Base-by-base conservation (phyloP, 257 asterid species). In the Gentiana macrophylla region DNA sequence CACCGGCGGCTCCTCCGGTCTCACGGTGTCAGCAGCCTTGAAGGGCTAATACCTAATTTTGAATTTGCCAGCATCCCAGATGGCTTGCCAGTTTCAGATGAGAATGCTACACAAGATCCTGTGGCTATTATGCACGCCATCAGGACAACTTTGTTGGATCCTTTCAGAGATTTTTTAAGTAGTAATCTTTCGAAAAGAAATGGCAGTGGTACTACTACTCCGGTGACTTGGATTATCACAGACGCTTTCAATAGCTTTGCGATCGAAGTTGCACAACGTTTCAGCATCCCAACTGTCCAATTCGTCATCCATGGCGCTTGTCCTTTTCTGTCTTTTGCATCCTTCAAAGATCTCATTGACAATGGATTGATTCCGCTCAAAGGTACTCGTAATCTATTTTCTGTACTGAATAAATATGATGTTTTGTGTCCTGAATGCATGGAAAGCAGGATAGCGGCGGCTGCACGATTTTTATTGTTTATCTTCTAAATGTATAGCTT, bases 171-270 rank as follows among this genome's bases (percentile, higher is more conserved):
- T 7, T 41, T 41, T 41, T 5, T 41, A 10, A 7, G 8, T 41
- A 2, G 46, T 45, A 54, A 3, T 4, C 37, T 57, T 2, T 49
- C 61, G 2, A 3, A 48, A 3, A 47, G 35, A 24, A 24, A 24
- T 24, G 24, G 24, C 24, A 24, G 24, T 24, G 24, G 24, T 24
- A 24, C 24, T 24, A 44, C 43, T 36, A 59, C 72, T 11, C 60
- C 60, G 0, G 60, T 67, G 12, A 60, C 63, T 10, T 55, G 72
- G 54, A 55, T 67, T 9, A 4, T 67, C n/a, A 38, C 67, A 4
- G 67, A 67, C 45, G 63, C 67, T 38, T 7, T 12, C 8, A 67
- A 60, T 66, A 61, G 65, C 65, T 67, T 67, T 62, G 38, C 67
- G 2, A 35, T 50, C 6, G 67, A 41, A 32, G 67, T 60, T 10